phyloP scores from a whole-genome alignment of 371 early-diverging fungal species.

The Mucor indicus region DNA sequence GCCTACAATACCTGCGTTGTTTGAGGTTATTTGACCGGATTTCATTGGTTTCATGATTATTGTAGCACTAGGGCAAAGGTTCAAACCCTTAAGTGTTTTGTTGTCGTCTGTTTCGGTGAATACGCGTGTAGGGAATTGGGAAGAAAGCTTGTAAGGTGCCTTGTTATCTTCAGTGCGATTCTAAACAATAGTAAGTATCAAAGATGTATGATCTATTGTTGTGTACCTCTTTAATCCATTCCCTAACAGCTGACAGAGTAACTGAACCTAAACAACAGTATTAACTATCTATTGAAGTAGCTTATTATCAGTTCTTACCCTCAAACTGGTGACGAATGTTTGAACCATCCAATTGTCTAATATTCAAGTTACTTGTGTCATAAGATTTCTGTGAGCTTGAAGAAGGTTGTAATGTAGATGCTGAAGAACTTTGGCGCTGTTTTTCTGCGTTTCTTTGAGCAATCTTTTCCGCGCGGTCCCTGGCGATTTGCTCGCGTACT shows the following conservation, averaged over 20 bases:
- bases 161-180: slow-evolving; percentile 26
- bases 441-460: slow-evolving; percentile 22
- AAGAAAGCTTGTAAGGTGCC: slow-evolving; percentile 36
- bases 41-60: slow-evolving; percentile 50
- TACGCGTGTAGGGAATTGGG: slow-evolving; percentile 45
- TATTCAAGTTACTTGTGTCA: slow-evolving; percentile 26
- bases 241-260: slow-evolving; percentile 25
- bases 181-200: too few species aligned
- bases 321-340: slow-evolving; percentile 36
- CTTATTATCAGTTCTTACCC: slow-evolving; percentile 15
- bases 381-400: neutral
- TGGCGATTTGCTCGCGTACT: slow-evolving; percentile 44
- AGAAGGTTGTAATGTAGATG: neutral
- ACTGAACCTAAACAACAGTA: slow-evolving; percentile 20
- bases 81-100: slow-evolving; percentile 35
- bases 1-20: slow-evolving; percentile 20
- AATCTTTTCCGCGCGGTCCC: slow-evolving; percentile 38
- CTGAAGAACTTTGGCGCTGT: slow-evolving; percentile 1
- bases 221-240: slow-evolving; percentile 45
- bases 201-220: too few species aligned
- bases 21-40: neutral
- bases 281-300: neutral
- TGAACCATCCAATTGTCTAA: slow-evolving; percentile 45
- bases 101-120: slow-evolving; percentile 44
- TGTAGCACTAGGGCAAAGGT: slow-evolving; percentile 56